These are phyloP conservation scores for Stevia rebaudiana DNA, from an alignment of 140 eudicot genomes.

Conservation along the genomic window DNA sequence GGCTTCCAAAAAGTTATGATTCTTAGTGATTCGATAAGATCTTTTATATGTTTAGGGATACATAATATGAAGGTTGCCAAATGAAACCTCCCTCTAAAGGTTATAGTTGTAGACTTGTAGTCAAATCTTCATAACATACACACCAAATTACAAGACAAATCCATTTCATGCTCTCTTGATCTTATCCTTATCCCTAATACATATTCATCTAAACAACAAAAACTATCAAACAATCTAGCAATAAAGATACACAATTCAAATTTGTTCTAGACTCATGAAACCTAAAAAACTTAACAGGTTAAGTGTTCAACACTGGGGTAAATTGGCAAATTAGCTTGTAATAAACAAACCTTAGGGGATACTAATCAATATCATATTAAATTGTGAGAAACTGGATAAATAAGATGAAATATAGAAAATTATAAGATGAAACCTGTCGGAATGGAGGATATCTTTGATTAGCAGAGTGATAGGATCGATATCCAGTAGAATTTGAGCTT, in stretches of 20 bases:
- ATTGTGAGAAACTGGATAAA: too few relatives aligned
- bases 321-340: not conserved
- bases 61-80: too few relatives aligned
- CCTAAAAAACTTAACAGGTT: not conserved
- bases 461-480: slow-evolving; percentile 47
- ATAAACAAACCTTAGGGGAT: too few relatives aligned
- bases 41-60: too few relatives aligned
- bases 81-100: not conserved
- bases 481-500: slow-evolving; percentile 52
- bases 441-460: slow-evolving; percentile 69
- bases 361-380: too few relatives aligned
- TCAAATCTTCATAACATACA: not conserved
- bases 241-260: not conserved
- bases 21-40: too few relatives aligned
- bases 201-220: not conserved
- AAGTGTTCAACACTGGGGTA: not conserved
- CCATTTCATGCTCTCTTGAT: not conserved
- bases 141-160: not conserved
- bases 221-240: not conserved
- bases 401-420: not conserved
- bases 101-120: not conserved
- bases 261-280: not conserved
- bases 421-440: slow-evolving; percentile 45
- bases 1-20: too few relatives aligned
- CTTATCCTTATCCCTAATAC: not conserved